phyloP scores from a whole-genome alignment of 2,329 filamentous ascomycete species.

The Colletotrichum endophyticum region DNA sequence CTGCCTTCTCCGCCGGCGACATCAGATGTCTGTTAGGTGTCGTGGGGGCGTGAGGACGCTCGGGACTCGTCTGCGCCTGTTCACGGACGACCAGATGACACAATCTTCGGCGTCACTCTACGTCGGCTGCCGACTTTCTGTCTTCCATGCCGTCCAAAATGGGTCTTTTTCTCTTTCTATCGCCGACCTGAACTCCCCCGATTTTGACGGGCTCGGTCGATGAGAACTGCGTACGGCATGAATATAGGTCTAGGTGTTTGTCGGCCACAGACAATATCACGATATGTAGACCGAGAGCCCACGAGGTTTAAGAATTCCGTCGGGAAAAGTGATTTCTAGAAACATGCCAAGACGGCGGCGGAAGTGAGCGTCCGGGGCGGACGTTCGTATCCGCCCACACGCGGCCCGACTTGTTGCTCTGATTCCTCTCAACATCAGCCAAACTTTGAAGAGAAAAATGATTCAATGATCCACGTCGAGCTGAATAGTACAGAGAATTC shows the following conservation, averaged over 20 bases:
- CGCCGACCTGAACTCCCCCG: neutral
- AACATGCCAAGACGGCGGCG: neutral
- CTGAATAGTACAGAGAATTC: no score
- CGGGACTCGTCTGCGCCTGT: neutral
- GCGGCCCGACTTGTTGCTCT: neutral
- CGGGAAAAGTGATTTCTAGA: neutral
- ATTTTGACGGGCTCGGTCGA: neutral
- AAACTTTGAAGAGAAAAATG: neutral
- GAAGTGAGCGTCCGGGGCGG: neutral
- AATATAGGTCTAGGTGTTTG: neutral
- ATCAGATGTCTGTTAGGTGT: neutral
- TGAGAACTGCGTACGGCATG: neutral
- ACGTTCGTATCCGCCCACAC: neutral
- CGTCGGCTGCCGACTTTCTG: neutral
- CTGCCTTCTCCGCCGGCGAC: neutral
- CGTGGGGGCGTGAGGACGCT: neutral
- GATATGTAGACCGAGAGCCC: neutral
- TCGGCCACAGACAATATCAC: neutral
- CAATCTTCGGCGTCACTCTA: neutral
- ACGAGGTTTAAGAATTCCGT: neutral
- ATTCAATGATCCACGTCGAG: rapidly evolving
- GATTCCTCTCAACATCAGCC: neutral
- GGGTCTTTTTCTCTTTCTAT: rapidly evolving
- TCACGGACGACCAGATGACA: neutral
- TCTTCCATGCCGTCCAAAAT: neutral